Conservation (phyloP, 176 grass and related monocot species). For the Musa schizocarpa region DNA sequence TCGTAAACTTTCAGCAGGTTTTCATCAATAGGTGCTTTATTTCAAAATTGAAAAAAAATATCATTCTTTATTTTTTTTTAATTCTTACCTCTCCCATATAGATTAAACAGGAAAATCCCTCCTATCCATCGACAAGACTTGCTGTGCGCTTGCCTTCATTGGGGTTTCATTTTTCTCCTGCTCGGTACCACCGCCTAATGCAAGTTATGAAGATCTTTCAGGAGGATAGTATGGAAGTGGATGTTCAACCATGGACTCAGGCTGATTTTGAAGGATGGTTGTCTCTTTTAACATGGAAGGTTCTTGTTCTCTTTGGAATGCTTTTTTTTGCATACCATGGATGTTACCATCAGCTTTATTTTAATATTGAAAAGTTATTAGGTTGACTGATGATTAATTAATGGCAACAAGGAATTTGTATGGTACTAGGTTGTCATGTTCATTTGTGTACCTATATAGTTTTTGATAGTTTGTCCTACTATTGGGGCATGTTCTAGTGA, state of each 20-base stretch:
- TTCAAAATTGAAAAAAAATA: background rate
- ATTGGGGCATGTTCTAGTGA: too few relatives aligned
- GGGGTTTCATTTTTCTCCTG: slow-evolving; percentile 94
- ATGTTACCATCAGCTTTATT: background rate
- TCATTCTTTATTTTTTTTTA: background rate
- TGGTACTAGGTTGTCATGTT: too few relatives aligned
- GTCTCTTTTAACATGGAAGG: slow-evolving; percentile 94
- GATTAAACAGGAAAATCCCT: slow-evolving; percentile 85
- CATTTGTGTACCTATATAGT: too few relatives aligned
- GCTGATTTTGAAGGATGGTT: slow-evolving; percentile 92
- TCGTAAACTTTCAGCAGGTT: slow-evolving; percentile 90
- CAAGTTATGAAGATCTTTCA: slow-evolving; percentile 76
- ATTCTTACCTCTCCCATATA: slow-evolving; percentile 24
- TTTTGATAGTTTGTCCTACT: too few relatives aligned
- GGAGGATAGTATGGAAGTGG: slow-evolving; percentile 39
- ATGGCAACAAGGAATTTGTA: too few relatives aligned
- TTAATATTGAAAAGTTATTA: too few relatives aligned
- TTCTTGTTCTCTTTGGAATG: slow-evolving; percentile 33
- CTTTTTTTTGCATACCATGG: slow-evolving; percentile 9
- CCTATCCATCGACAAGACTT: slow-evolving; percentile 79
- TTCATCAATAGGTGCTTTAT: background rate
- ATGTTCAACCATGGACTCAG: slow-evolving; percentile 61
- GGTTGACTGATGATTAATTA: too few relatives aligned
- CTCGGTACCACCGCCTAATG: slow-evolving; percentile 92
- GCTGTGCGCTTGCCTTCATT: slow-evolving; percentile 84